phyloP scores from a whole-genome alignment of 345 rosid species.

The Populus tremula region DNA sequence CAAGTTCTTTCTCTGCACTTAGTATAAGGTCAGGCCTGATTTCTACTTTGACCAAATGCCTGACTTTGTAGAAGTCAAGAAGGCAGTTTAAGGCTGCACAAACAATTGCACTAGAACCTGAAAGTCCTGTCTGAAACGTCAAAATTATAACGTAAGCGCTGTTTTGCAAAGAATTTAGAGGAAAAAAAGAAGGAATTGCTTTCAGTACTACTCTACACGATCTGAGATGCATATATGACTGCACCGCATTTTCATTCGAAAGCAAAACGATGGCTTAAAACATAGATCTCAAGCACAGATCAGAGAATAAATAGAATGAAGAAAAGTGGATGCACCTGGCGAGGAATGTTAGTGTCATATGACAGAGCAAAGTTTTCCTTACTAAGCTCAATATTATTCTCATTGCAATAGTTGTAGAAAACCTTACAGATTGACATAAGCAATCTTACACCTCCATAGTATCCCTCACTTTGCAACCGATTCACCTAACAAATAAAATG shows the following conservation, averaged over 20 bases:
- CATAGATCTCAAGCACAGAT: too few relatives aligned
- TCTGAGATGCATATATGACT: neutral
- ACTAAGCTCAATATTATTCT: constrained; percentile 52
- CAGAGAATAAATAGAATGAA: too few relatives aligned
- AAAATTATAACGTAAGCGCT: constrained; percentile 18
- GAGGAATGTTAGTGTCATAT: constrained; percentile 90
- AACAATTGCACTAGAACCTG: constrained; percentile 96
- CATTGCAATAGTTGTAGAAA: constrained; percentile 53
- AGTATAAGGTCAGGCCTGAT: constrained; percentile 76
- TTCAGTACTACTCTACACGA: neutral
- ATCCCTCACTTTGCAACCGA: constrained; percentile 81
- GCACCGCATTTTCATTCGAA: too few relatives aligned
- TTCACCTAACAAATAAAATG: constrained; percentile 37
- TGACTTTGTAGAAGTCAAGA: constrained; percentile 78
- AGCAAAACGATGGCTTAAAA: too few relatives aligned
- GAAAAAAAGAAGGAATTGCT: neutral
- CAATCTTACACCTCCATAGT: constrained; percentile 88
- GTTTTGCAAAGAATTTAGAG: neutral
- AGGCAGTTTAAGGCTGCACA: constrained; percentile 90
- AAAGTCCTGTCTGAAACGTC: constrained; percentile 81
- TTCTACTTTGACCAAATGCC: constrained; percentile 67
- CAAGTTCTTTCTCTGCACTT: constrained; percentile 76
- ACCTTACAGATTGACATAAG: constrained; percentile 86
- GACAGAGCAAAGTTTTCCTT: constrained; percentile 57
- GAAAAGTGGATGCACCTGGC: constrained; percentile 53